Evolutionary conservation across 2,329 filamentous ascomycete genomes (phyloP).

Genomic region (Chaetothyriales sp.): DNA sequence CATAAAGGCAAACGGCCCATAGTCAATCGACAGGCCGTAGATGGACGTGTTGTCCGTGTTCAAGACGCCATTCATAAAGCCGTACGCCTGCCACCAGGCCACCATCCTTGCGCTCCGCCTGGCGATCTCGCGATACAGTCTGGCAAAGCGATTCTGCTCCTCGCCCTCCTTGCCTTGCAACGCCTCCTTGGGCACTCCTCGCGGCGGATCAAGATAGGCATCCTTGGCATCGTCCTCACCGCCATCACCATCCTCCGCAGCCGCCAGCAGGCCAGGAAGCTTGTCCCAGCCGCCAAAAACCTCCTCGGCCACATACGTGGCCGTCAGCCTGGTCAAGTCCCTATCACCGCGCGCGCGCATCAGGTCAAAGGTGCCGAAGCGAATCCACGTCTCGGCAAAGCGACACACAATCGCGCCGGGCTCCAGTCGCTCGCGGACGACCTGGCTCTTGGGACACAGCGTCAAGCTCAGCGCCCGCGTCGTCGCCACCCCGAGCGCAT

Average conservation of each 20-base stretch:
- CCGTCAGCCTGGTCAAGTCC: constrained; percentile 55
- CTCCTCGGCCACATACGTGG: constrained; percentile 74
- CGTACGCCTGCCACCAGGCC: constrained; percentile 91
- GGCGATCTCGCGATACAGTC: constrained; percentile 76
- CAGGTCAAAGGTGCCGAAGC: constrained; percentile 95
- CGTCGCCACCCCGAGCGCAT: constrained; percentile 72
- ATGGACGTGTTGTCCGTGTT: constrained; percentile 98
- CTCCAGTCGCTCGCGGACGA: constrained; percentile 67
- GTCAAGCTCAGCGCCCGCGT: constrained; percentile 78
- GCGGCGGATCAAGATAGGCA: constrained; percentile 27
- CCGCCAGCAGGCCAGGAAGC: constrained; percentile 47
- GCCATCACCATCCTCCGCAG: constrained; percentile 19
- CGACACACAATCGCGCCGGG: constrained; percentile 85
- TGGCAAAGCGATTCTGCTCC: constrained; percentile 73
- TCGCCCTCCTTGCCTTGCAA: constrained; percentile 54
- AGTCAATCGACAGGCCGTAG: constrained; percentile 79
- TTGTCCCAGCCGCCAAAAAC: constrained; percentile 78
- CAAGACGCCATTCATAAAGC: constrained; percentile 97
- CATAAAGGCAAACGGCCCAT: constrained; percentile 93
- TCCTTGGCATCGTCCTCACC: constrained; percentile 23
- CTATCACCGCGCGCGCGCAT: constrained; percentile 69
- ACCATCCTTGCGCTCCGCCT: constrained; percentile 77
- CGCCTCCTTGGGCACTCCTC: constrained; percentile 42
- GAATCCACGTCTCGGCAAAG: constrained; percentile 82
- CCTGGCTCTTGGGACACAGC: constrained; percentile 56